Evolutionary conservation across 345 rosid species (phyloP), one percentile per base, ranked within the genome.

Genomic region (Rhodomyrtus tomentosa): DNA sequence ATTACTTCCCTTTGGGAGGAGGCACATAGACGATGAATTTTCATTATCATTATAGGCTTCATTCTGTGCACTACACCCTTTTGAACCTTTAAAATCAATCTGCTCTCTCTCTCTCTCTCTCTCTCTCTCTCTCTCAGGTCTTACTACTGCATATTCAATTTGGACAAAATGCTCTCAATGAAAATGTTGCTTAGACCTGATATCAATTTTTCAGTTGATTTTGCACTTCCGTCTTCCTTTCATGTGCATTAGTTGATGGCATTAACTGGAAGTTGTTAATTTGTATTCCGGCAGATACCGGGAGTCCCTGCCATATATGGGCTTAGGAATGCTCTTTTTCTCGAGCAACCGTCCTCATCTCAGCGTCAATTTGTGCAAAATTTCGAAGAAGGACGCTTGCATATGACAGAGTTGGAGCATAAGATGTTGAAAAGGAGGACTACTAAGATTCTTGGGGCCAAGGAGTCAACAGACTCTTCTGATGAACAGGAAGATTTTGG

Each of bases 281-380:
- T 29, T 76, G 6, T 76, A 16, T 59, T 82, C 51, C 22, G 88
- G 86, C 91, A 97, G 99, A 91, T 95, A 50, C 92, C 96, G 50
- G 93, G 92, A 55, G 98, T 91, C 84, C 99, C 99, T 80, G 92
- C 94, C 83, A 81, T 97, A 85, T 95, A 82, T 90, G 96, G 94
- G 15, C 83, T 97, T 79, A 92, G 96, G 84, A 96, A 94, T 81
- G 87, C 92, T 68, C 93, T 97, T 79, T 93, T 92, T 82, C 95
- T 97, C 62, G 95, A 95, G 87, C 91, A 89, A 85, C 99, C 98
- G 36, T 95, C 99, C 82, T 84, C 92, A 82, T 88, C 90, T 88
- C 99, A 97, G 84, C 93, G 89, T 18, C 85, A 91, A 84, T 91
- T 90, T 49, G 93, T 90, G 81, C 92, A 92, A 87, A 55, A 52